Evolutionary conservation across 2,329 filamentous ascomycete genomes (phyloP).

Genomic region (Sclerotinia borealis): DNA sequence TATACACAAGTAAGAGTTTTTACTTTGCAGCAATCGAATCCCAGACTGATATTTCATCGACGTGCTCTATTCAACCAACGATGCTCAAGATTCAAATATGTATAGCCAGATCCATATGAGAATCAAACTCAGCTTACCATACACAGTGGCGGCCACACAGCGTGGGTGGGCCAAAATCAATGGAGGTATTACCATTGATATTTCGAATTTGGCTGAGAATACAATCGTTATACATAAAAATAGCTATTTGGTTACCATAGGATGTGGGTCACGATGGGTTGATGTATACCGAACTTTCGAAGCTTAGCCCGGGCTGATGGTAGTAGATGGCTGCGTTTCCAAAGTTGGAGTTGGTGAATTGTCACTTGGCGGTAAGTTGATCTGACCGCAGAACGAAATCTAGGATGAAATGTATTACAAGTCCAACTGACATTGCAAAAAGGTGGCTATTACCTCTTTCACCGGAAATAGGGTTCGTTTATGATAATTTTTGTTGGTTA

Average conservation of each 20-base stretch:
- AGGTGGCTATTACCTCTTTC: background rate
- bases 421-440: background rate
- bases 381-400: background rate
- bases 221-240: background rate
- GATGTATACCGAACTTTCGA: constrained; percentile 14
- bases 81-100: background rate
- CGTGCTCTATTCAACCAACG: background rate
- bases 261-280: background rate
- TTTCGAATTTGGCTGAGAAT: background rate
- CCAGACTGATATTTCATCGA: background rate
- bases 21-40: background rate
- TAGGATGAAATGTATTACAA: background rate
- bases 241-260: background rate
- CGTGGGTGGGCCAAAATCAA: constrained; percentile 42
- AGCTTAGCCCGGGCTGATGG: constrained; percentile 1
- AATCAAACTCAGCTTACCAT: background rate
- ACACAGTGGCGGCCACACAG: background rate
- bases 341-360: constrained; percentile 11
- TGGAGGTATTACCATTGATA: constrained; percentile 37
- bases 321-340: constrained; percentile 15
- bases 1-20: background rate
- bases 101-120: background rate
- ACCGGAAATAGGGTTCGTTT: constrained; percentile 15
- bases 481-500: constrained; percentile 17
- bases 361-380: constrained; percentile 11